phyloP scores from a whole-genome alignment of 805 yeast genomes.

The Hyphopichia homilentoma region DNA sequence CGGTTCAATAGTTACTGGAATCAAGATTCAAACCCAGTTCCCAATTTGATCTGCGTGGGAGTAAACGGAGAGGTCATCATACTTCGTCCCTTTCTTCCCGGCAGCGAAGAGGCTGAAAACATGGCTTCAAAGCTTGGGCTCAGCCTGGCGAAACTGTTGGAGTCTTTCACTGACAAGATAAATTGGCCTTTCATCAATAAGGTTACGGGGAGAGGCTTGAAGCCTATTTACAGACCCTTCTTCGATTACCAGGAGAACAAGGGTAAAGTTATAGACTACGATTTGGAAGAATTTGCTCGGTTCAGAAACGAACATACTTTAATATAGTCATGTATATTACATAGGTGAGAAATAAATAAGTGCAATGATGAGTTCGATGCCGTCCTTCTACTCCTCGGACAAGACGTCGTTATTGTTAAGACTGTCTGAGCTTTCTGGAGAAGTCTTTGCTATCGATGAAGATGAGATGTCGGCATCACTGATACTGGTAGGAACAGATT shows the following conservation, averaged over 20 bases:
- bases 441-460: not conserved
- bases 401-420: no score
- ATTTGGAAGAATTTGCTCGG: conserved; percentile 23
- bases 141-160: conserved; percentile 8
- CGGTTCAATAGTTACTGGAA: conserved; percentile 20
- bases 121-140: no score
- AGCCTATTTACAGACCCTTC: conserved; percentile 30
- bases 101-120: no score
- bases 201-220: conserved; percentile 39
- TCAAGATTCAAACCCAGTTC: no score
- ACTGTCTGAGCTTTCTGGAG: not conserved
- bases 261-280: conserved; percentile 29
- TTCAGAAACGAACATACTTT: conserved; percentile 1
- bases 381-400: no score
- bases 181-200: conserved; percentile 33
- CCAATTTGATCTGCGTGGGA: conserved; percentile 29
- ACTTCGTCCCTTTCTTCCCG: conserved; percentile 13
- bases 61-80: conserved; percentile 35
- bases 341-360: not conserved
- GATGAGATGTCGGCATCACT: conserved; percentile 3
- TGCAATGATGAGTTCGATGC: no score
- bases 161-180: conserved; percentile 16
- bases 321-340: conserved; percentile 1
- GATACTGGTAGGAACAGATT: not conserved
- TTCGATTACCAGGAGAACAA: conserved; percentile 26